Evolutionary conservation across 129 eudicot species (phyloP).

Genomic region (Artemisia argyi): DNA sequence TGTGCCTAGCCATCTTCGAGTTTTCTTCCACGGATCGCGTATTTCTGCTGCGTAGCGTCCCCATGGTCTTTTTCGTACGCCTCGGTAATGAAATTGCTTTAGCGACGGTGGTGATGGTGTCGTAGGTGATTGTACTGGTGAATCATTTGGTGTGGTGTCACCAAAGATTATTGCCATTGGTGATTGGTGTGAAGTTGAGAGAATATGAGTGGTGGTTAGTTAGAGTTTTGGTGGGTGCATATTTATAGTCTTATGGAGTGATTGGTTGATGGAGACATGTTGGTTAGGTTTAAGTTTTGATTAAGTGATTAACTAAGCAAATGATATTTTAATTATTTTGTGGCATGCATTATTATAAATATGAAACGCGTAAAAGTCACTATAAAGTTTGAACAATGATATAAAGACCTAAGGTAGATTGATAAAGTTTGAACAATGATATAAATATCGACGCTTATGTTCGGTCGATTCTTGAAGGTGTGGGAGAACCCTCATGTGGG

Average conservation of each 20-base stretch:
- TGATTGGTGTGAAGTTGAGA: not conserved
- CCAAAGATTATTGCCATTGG: slow-evolving; percentile 35
- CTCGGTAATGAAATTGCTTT: slow-evolving; percentile 43
- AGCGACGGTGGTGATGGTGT: not conserved
- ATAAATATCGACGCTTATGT: too few species aligned
- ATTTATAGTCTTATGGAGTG: slow-evolving; percentile 14
- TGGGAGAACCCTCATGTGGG: too few species aligned
- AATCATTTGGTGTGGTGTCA: slow-evolving; percentile 9
- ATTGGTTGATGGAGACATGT: slow-evolving; percentile 21
- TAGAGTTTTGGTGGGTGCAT: slow-evolving; percentile 7
- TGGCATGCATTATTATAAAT: too few species aligned
- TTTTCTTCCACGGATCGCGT: slow-evolving; percentile 62
- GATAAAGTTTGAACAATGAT: too few species aligned
- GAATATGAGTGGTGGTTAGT: slow-evolving; percentile 7
- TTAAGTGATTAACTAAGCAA: too few species aligned
- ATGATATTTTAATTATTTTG: too few species aligned
- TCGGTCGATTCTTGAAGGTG: too few species aligned
- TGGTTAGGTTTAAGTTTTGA: not conserved
- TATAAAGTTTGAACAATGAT: too few species aligned
- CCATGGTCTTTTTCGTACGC: slow-evolving; percentile 74
- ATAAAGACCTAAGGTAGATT: too few species aligned
- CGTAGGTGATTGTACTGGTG: not conserved
- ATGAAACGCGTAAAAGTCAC: too few species aligned
- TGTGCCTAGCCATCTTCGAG: slow-evolving; percentile 68
- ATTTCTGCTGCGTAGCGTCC: slow-evolving; percentile 80